Evolutionary conservation across 176 grass and related monocot species (phyloP).

Genomic region (Bothriochloa decipiens): DNA sequence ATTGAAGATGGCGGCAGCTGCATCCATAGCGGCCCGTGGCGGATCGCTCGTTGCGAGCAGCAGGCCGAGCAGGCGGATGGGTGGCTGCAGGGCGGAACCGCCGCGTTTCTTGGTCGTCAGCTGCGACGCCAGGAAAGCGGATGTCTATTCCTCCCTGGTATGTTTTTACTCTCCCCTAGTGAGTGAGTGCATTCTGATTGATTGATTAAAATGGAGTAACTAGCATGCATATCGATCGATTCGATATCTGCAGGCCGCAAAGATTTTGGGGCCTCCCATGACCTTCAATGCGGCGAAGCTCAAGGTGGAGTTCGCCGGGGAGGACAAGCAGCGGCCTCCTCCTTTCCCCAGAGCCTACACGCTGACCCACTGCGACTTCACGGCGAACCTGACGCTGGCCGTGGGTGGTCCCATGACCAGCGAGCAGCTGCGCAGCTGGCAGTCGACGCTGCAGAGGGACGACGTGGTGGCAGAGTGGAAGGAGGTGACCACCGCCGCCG

Average conservation of each 20-base stretch:
- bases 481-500: slow-evolving; percentile 32
- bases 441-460: slow-evolving; percentile 67
- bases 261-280: slow-evolving; percentile 73
- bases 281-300: slow-evolving; percentile 87
- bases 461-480: slow-evolving; percentile 95
- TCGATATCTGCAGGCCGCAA: slow-evolving; percentile 56
- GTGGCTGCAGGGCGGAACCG: slow-evolving; percentile 30
- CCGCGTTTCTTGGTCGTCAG: slow-evolving; percentile 53
- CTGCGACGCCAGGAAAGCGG: slow-evolving; percentile 49
- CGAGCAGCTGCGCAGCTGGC: slow-evolving; percentile 67
- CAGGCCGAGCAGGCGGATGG: slow-evolving; percentile 5
- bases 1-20: neutral
- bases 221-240: neutral
- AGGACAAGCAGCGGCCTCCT: slow-evolving; percentile 24
- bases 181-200: neutral
- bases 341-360: slow-evolving; percentile 77
- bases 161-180: no score
- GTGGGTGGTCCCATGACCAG: slow-evolving; percentile 61
- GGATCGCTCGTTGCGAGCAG: slow-evolving; percentile 29
- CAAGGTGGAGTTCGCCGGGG: slow-evolving; percentile 70
- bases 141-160: slow-evolving; percentile 60
- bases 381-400: slow-evolving; percentile 78
- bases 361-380: slow-evolving; percentile 91
- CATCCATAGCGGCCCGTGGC: slow-evolving; percentile 54
- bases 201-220: neutral